Conservation (phyloP, 805 yeast species). For the Candida easanensis region DNA sequence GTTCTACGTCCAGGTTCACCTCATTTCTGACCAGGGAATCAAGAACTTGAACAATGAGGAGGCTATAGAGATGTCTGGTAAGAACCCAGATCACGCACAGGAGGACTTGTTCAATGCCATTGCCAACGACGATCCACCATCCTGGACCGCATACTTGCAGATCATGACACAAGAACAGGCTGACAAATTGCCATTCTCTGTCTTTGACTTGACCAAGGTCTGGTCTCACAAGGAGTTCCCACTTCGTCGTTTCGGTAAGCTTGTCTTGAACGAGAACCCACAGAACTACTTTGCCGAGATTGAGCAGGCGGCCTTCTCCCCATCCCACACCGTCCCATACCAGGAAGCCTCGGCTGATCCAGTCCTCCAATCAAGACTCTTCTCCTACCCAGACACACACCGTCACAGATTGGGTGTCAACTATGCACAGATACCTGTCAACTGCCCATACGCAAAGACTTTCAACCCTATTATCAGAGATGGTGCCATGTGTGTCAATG, state of each 20-base stretch:
- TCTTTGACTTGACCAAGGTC: slow-evolving; percentile 86
- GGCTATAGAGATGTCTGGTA: slow-evolving; percentile 50
- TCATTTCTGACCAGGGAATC: slow-evolving; percentile 36
- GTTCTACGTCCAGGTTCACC: slow-evolving; percentile 77
- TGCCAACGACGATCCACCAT: slow-evolving; percentile 73
- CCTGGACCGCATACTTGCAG: slow-evolving; percentile 85
- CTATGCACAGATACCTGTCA: slow-evolving; percentile 84
- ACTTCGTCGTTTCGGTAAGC: slow-evolving; percentile 78
- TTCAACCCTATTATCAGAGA: slow-evolving; percentile 78
- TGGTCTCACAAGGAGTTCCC: slow-evolving; percentile 92
- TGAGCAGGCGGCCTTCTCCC: slow-evolving; percentile 84
- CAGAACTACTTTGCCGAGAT: slow-evolving; percentile 84
- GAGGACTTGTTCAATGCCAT: slow-evolving; percentile 78
- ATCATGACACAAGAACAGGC: slow-evolving; percentile 85
- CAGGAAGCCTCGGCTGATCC: slow-evolving; percentile 84
- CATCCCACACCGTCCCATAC: slow-evolving; percentile 82
- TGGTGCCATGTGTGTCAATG: slow-evolving; percentile 69
- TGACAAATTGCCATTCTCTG: slow-evolving; percentile 70
- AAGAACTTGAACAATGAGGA: slow-evolving; percentile 12
- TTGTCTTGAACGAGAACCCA: slow-evolving; percentile 79
- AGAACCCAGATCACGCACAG: slow-evolving; percentile 80
- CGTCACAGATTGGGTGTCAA: slow-evolving; percentile 76
- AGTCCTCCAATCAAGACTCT: slow-evolving; percentile 76
- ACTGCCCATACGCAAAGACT: slow-evolving; percentile 66
- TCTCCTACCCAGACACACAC: slow-evolving; percentile 83